phyloP scores from a whole-genome alignment of 306 rosid species.

The Delonix regia region DNA sequence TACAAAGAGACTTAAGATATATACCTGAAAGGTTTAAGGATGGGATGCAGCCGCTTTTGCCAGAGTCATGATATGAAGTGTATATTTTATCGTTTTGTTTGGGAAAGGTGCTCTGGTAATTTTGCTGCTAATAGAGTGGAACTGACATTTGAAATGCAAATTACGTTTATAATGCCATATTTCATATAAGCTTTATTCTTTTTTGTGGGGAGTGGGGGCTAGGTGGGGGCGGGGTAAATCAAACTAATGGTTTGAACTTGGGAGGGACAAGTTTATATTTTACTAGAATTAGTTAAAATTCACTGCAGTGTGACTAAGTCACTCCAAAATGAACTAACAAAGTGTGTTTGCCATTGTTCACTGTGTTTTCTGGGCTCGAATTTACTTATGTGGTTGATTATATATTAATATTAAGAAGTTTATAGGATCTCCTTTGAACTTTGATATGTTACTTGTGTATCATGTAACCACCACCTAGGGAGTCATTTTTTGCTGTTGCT shows the following conservation, averaged over 20 bases:
- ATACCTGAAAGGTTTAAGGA: neutral
- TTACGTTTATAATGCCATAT: neutral
- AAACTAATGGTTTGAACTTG: neutral
- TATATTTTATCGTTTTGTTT: neutral
- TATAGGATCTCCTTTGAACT: neutral
- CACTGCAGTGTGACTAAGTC: neutral
- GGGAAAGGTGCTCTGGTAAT: neutral
- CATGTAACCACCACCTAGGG: neutral
- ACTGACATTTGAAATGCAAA: neutral
- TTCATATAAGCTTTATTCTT: neutral
- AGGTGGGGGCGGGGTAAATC: neutral
- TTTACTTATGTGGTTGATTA: neutral
- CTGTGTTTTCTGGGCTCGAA: neutral
- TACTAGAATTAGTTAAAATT: neutral
- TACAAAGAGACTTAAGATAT: neutral
- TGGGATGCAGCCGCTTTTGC: neutral
- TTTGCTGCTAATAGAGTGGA: neutral
- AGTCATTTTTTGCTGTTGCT: neutral
- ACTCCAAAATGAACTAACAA: neutral
- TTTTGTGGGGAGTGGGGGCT: neutral
- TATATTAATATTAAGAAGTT: neutral
- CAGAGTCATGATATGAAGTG: neutral
- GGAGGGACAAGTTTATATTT: neutral
- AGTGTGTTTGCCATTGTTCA: neutral
- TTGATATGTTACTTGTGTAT: neutral